Base-by-base conservation (phyloP, 495 filamentous ascomycete genomes). In the Geoglossum glabrum region DNA sequence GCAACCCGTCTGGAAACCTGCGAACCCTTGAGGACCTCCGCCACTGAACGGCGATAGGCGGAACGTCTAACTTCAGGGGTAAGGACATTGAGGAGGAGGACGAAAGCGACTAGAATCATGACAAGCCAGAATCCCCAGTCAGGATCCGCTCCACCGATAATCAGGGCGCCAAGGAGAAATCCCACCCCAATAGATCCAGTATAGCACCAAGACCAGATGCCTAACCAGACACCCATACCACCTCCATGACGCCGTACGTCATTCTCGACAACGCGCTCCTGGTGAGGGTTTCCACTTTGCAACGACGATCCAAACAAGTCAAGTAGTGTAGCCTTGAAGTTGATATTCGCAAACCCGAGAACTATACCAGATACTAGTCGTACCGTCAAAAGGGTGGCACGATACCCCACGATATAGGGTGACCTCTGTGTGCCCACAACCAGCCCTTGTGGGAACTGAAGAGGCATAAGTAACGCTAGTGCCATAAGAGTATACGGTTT, bases 171-270 rank as follows among this genome's bases (percentile, higher is more conserved):
- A 57, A 84, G 70, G 34, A 84, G 60, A 61, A 86, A 87, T 10
- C 85, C 85, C 30, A 85, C 59, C 2, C 79, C 78, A 45, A 86
- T 68, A 30, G 79, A 82, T 9, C 81, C 82, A 55, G 81, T 81
- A 59, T 74, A 82, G 62, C 81, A 81, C 78, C 81, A 88, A 3
- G 80, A 79, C 81, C 83, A 88, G 28, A 87, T 70, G 3, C 85
- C 84, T 36, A 89, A 71, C 85, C 85, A 89, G 17, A 84, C 67
- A 3, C 85, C 85, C 68, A 86, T 80, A 3, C 85, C 84, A 34
- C 84, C 83, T 17, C 85, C 85, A 59, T 84, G 81, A 34, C 82
- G 72, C 33, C 83, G 74, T 30, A 83, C 75, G 63, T 86, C 83
- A 55, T 74, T 74, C 50, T 69, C 64, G 55, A 80, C 73, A 0